Conservation (phyloP, 2,329 filamentous ascomycete genomes). For the Botrytis fragariae region DNA sequence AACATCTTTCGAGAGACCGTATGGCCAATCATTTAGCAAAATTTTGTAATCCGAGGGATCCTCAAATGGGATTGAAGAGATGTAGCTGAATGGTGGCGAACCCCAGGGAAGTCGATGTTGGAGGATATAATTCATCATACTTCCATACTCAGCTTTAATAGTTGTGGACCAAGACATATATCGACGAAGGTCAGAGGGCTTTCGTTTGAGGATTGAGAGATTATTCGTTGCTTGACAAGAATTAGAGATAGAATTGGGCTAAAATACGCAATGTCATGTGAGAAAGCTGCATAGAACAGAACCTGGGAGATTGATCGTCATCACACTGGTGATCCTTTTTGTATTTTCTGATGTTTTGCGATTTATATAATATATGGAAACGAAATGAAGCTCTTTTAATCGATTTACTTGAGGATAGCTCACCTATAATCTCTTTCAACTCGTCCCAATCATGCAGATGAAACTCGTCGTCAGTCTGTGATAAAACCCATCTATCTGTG, state of each 20-base stretch:
- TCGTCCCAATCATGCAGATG: conserved; percentile 70
- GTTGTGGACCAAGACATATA: conserved; percentile 77
- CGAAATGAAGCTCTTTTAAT: not conserved
- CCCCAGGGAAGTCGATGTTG: conserved; percentile 70
- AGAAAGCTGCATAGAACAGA: not conserved
- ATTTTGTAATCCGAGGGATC: conserved; percentile 63
- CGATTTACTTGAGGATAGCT: conserved; percentile 28
- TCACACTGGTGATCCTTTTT: conserved; percentile 12
- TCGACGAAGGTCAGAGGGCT: conserved; percentile 73
- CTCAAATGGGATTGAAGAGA: conserved; percentile 46
- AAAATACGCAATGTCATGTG: conserved; percentile 8
- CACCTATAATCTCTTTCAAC: conserved; percentile 65
- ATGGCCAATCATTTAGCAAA: conserved; percentile 90
- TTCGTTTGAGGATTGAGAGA: conserved; percentile 73
- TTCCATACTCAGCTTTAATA: conserved; percentile 71
- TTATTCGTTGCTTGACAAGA: conserved; percentile 49
- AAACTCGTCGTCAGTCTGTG: conserved; percentile 68
- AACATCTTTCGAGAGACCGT: conserved; percentile 65
- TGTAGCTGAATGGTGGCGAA: conserved; percentile 50
- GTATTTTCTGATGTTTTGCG: not conserved
- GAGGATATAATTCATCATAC: conserved; percentile 75
- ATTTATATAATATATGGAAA: not conserved
- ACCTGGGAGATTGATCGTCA: not conserved
- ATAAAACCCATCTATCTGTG: conserved; percentile 56
- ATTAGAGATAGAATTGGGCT: not conserved